These are phyloP conservation scores for Vitis labrusca DNA, from an alignment of 164 flowering plant species.

Conservation along the genomic window DNA sequence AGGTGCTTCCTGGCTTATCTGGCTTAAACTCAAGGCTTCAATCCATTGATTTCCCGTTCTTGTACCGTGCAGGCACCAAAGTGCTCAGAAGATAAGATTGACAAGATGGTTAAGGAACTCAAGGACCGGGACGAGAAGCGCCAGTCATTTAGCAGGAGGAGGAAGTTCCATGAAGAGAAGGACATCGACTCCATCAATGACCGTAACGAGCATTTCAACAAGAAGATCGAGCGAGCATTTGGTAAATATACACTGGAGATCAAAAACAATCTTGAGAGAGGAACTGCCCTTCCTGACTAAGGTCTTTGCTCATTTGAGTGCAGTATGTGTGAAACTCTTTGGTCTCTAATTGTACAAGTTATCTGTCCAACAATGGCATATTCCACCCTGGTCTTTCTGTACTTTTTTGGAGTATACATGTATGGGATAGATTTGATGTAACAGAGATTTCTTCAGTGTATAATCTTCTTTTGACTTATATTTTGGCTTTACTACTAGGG, in stretches of 20 bases:
- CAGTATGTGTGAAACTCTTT: background rate
- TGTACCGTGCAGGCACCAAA: constrained; percentile 60
- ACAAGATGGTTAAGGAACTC: constrained; percentile 89
- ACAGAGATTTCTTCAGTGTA: too few relatives aligned
- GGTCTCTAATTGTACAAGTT: background rate
- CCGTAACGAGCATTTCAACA: constrained; percentile 98
- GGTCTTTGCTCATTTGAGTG: constrained; percentile 9
- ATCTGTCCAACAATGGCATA: background rate
- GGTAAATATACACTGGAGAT: constrained; percentile 96
- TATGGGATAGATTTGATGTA: background rate
- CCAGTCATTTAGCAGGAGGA: constrained; percentile 80
- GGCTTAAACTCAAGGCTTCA: background rate
- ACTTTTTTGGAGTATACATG: background rate
- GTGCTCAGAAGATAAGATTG: constrained; percentile 76
- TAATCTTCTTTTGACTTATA: too few relatives aligned
- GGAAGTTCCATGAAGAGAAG: constrained; percentile 90
- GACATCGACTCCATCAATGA: constrained; percentile 98
- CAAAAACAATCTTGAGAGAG: constrained; percentile 95
- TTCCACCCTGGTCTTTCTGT: background rate
- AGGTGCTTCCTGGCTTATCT: background rate
- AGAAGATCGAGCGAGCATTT: constrained; percentile 97
- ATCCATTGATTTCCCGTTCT: background rate
- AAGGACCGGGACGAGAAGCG: constrained; percentile 75
- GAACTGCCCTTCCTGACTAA: constrained; percentile 96
- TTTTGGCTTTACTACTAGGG: too few relatives aligned